Evolutionary conservation across 345 rosid genomes (phyloP), one percentile per base, ranked within the genome.

Genomic region (Raphanus raphanistrum): DNA sequence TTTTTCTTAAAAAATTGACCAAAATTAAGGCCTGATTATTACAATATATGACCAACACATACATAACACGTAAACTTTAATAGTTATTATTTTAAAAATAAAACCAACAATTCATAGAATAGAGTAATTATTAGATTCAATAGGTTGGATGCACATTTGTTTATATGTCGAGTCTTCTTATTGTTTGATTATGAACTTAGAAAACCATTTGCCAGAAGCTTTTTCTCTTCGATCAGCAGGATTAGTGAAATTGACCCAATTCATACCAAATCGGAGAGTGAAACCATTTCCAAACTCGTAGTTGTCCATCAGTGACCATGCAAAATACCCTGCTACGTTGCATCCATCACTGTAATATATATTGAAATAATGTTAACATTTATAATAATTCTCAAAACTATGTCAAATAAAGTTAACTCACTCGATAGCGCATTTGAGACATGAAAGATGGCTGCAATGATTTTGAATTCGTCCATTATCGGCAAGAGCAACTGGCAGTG

Each of bases 241-340:
- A 69, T 76, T 76, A 26, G 70, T 76, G 69, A 76, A 76, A 15
- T 76, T 76, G 55, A 76, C 80, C 80, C 80, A 76, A 35, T 76
- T 76, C 79, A 76, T 76, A n/a, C 74, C 69, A n/a, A 76, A 76
- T 2, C 74, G 36, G 5, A 76, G 74, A 25, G 74, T 76, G 74
- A 48, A 76, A 50, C 74, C 79, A 48, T 61, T 76, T 33, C 74
- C 79, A 1, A 76, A 68, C 61, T 76, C 79, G 38, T 76, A 70
- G 12, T 76, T 76, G 41, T 76, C 80, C 75, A 76, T 69, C 63
- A 70, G 52, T 4, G 75, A 70, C 80, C 75, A 77, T 29, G 75
- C 75, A 62, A 76, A 70, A 54, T 70, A 76, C 15, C 80, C 80
- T 6, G 32, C 71, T 52, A 77, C 75, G 10, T 66, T 75, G 73